Percentiles rank a stretch among this genome's conserved stretches.
Conservation (phyloP, 345 rosid species). For the Eucalyptus melliodora region DNA sequence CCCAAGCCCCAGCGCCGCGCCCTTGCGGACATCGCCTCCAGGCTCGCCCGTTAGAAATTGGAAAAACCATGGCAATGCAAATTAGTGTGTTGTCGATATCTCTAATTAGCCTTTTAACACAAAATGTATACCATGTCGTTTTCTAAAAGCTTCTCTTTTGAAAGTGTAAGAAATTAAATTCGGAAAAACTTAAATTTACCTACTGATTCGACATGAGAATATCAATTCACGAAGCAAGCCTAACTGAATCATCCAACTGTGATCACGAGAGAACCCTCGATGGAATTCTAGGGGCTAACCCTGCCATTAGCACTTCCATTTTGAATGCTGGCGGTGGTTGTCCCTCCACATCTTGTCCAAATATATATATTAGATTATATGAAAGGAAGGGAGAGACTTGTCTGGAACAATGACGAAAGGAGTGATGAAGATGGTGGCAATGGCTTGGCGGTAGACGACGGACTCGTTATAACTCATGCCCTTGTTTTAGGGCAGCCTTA, state of each 20-base stretch:
- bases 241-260: slow-evolving; percentile 60
- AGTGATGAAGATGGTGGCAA: slow-evolving; percentile 58
- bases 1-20: too few species aligned
- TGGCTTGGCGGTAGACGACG: slow-evolving; percentile 73
- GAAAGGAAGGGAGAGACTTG: slow-evolving; percentile 12
- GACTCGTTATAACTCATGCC: slow-evolving; percentile 85
- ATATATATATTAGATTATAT: background rate
- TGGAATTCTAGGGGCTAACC: slow-evolving; percentile 25
- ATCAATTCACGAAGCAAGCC: slow-evolving; percentile 46
- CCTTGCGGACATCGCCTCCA: too few species aligned
- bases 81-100: background rate
- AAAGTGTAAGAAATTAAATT: background rate
- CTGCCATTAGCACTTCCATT: background rate
- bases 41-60: slow-evolving; percentile 20
- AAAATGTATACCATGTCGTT: background rate
- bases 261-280: slow-evolving; percentile 63
- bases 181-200: background rate
- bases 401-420: slow-evolving; percentile 68
- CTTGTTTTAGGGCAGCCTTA: slow-evolving; percentile 55
- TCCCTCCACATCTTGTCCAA: slow-evolving; percentile 30
- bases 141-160: background rate
- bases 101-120: background rate
- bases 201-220: background rate
- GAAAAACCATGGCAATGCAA: background rate
- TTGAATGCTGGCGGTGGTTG: background rate